Evolutionary conservation across 768 basidiomycete species (phyloP), one percentile per base, ranked within the genome.

Genomic region (Leccinum longicurvipes): DNA sequence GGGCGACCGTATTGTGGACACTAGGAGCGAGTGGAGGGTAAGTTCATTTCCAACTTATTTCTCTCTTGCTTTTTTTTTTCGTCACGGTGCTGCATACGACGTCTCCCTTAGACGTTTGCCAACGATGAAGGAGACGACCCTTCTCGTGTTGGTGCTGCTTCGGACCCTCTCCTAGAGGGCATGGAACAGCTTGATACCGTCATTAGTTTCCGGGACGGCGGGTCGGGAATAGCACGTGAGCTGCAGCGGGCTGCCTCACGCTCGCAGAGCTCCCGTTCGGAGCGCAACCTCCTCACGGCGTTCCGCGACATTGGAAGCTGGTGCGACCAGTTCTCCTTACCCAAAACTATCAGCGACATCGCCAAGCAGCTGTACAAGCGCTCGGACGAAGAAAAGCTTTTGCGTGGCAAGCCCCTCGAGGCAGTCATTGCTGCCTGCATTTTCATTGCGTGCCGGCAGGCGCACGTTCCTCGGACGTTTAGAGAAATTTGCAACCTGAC

Each of bases 61-160:
- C 19, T 6, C 42, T 44, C 12, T 27, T 53, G 58, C 61, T 57
- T 24, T 50, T 59, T 60, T 61, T 34, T 48, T 50, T 55, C 44
- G 25, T 55, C 46, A 24, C 54, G 45, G 57, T 39, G 41, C 60
- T 67, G 66, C 63, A 70, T 56, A 59, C 67, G 53, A 65, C 44
- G 14, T 60, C 54, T 54, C 45, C 49, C 58, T n/a, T 77, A 98
- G 91, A 98, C 97, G 58, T 99, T 99, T 73, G 97, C 97, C 62
- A 97, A 98, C 70, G 96, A 98, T 66, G 97, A 99, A 78, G 95
- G 96, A 59, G 96, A 98, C 71, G 97, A 99, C 72, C 97, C 97
- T 60, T 98, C 97, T 62, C 97, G 97, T 89, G 97, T 99, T 63
- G 97, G 97, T 76, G 94, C 93, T 53, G 93, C 94, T 44, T 84